Base-by-base conservation (phyloP, 192 early-diverging fungal species). In the Geranomyces michiganensis region DNA sequence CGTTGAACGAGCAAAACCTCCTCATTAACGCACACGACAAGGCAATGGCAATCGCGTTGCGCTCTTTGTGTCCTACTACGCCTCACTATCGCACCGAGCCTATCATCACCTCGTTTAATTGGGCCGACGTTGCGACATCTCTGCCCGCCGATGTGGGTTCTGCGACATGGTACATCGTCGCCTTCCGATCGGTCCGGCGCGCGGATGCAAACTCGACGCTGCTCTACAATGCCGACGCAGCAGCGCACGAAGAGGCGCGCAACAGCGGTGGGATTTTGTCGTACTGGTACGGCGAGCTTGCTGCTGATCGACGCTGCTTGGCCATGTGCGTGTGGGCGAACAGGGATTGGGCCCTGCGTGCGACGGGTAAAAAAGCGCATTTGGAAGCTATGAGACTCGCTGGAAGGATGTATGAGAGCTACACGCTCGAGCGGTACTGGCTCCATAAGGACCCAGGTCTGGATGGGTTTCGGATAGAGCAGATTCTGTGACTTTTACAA, bases 291-390 rank as follows among this genome's bases (percentile, higher is more conserved):
- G 81, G 81, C 21, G 73, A 74, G 29, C 61, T 85, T 56, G 79
- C 84, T 56, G 67, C 76, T 46, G 65, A 75, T 12, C 66, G 75
- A 61, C 70, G 78, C 65, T 85, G 84, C 67, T 67, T 83, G 13
- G 84, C 84, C 0, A 85, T 84, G 81, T 85, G 84, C 62, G 76
- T 85, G 6, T 85, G 84, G 84, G 45, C 72, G 22, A 73, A 73
- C 22, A 61, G 72, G 51, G 79, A 81, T 5, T 83, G 67, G 41
- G 84, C 84, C 17, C 30, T 45, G 48, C 51, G 51, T 43, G 84
- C 84, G 6, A 82, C 77, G 14, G 45, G 33, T 12, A 77, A 78
- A 46, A 82, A 82, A 21, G 60, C 74, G 8, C 84, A 85, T 71
- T n/a, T 75, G 2, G 41, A 74, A 46, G 84, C 84, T 22, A 69